Conservation (phyloP, 148 eudicot species). For the Nyssa sinensis region DNA sequence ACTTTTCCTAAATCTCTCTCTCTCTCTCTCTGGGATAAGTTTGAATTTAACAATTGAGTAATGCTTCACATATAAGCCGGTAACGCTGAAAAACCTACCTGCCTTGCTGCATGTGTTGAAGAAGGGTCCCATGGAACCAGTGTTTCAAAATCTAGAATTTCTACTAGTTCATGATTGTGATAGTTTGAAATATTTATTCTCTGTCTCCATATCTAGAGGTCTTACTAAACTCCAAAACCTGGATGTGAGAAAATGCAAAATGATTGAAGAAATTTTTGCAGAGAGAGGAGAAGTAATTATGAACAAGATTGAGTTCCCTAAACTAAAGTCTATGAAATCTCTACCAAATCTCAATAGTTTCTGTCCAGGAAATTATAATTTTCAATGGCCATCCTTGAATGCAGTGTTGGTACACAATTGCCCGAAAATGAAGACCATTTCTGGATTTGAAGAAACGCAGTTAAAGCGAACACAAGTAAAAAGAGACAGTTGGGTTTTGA, state of each 20-base stretch:
- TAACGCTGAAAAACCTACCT: not conserved
- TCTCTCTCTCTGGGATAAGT: too few species aligned
- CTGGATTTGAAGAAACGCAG: not conserved
- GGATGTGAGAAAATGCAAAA: not conserved
- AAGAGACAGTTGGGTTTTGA: not conserved
- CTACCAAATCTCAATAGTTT: not conserved
- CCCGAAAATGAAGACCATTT: not conserved
- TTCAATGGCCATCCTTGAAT: not conserved
- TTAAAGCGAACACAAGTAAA: not conserved
- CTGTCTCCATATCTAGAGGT: not conserved
- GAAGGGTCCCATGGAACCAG: not conserved
- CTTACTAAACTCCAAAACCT: not conserved
- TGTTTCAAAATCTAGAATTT: not conserved
- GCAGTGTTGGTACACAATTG: not conserved
- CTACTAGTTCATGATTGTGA: not conserved
- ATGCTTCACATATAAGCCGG: not conserved
- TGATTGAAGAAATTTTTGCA: not conserved
- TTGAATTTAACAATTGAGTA: too few species aligned
- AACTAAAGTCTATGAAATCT: not conserved
- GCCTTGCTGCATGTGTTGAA: not conserved
- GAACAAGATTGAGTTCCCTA: not conserved
- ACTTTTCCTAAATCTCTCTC: too few species aligned
- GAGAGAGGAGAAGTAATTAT: not conserved
- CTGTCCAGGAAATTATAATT: not conserved
- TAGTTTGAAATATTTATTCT: not conserved